Percentiles rank a stretch among this genome's conserved stretches.
These are phyloP conservation scores for Aspergillus fijiensis DNA, from an alignment of 2,329 filamentous ascomycete genomes.

Conservation along the genomic window DNA sequence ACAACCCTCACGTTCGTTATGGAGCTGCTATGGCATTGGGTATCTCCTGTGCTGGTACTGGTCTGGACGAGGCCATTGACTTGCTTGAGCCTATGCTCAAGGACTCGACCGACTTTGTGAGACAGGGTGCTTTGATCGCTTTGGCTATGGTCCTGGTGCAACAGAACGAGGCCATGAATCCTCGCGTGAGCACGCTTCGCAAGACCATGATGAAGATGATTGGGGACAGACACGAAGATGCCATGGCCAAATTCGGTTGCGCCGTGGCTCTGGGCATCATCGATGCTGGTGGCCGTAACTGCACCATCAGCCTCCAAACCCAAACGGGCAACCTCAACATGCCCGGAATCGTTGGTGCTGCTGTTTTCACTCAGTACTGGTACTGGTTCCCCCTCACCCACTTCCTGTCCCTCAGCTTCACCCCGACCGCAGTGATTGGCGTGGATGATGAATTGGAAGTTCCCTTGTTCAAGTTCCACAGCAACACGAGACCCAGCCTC, in stretches of 20 bases:
- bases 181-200: conserved; percentile 85
- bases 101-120: conserved; percentile 96
- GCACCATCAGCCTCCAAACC: conserved; percentile 95
- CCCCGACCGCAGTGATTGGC: conserved; percentile 93
- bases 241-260: conserved; percentile 98
- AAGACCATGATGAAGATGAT: conserved; percentile 95
- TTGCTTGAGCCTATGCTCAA: conserved; percentile 99
- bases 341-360: conserved; percentile 96
- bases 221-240: conserved; percentile 92
- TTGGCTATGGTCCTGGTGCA: conserved; percentile 99
- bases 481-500: conserved; percentile 87
- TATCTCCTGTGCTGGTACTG: conserved; percentile 96
- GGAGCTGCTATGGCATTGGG: conserved; percentile 97
- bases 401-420: conserved; percentile 93
- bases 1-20: conserved; percentile 97
- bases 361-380: conserved; percentile 99
- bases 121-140: conserved; percentile 91
- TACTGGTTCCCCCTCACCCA: conserved; percentile 99
- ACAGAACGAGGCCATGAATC: conserved; percentile 98
- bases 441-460: conserved; percentile 92
- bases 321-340: conserved; percentile 99
- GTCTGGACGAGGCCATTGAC: conserved; percentile 93
- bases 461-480: conserved; percentile 92
- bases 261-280: conserved; percentile 94
- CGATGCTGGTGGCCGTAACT: conserved; percentile 95